Evolutionary conservation across 148 eudicot species (phyloP).

Genomic region (Camellia granthamiana): DNA sequence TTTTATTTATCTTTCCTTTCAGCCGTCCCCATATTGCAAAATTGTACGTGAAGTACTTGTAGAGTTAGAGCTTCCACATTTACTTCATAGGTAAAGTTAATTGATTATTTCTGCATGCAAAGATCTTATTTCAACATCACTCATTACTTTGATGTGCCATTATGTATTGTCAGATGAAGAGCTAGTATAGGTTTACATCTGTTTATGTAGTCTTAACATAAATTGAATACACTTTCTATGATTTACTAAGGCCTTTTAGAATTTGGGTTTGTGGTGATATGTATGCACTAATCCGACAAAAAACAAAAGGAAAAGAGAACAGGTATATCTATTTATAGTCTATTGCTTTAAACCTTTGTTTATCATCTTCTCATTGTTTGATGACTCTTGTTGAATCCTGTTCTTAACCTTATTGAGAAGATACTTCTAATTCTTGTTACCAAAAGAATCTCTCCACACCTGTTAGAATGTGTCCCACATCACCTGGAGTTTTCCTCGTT

Average conservation of each 20-base stretch:
- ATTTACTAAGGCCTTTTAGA: not conserved
- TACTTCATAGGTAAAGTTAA: slow-evolving; percentile 61
- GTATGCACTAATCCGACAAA: not conserved
- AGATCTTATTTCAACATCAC: not conserved
- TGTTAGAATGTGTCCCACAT: no score
- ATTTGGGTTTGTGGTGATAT: not conserved
- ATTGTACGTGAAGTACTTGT: slow-evolving; percentile 95
- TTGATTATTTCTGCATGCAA: not conserved
- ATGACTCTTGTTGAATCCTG: no score
- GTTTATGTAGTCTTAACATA: not conserved
- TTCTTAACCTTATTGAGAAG: no score
- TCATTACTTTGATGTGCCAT: not conserved
- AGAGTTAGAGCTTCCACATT: slow-evolving; percentile 91
- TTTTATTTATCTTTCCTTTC: slow-evolving; percentile 21
- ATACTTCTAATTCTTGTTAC: no score
- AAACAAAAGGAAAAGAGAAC: not conserved
- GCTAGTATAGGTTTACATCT: not conserved
- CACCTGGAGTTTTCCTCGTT: no score
- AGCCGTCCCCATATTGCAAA: slow-evolving; percentile 97
- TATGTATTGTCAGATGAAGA: not conserved
- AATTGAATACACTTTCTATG: not conserved
- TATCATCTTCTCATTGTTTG: no score
- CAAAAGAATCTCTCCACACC: no score
- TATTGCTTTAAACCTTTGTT: no score
- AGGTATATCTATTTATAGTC: not conserved